phyloP scores from a whole-genome alignment of 352 stramenopile species.

The Globisporangium orthogonon region DNA sequence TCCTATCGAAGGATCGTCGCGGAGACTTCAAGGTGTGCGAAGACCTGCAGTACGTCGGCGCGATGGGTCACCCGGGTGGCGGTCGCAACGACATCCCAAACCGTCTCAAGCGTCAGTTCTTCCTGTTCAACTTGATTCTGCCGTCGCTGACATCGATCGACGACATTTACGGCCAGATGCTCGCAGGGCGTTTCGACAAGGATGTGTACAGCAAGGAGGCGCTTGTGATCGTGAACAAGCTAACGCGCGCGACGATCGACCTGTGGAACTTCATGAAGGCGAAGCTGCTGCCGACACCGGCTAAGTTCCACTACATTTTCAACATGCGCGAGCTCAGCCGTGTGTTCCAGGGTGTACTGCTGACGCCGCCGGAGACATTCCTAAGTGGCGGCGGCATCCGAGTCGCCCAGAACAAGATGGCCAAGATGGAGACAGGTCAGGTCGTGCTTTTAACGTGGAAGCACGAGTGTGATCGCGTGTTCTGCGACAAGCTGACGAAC shows the following conservation, averaged over 20 bases:
- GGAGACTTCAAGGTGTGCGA: slow-evolving; percentile 98
- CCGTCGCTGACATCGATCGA: slow-evolving; percentile 97
- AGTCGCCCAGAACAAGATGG: slow-evolving; percentile 78
- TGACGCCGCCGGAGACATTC: slow-evolving; percentile 95
- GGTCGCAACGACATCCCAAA: slow-evolving; percentile 99
- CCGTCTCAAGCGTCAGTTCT: slow-evolving; percentile 98
- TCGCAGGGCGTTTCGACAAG: slow-evolving; percentile 91
- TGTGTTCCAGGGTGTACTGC: slow-evolving; percentile 96
- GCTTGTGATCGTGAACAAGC: slow-evolving; percentile 85
- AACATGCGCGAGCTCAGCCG: slow-evolving; percentile 98
- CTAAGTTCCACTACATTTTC: slow-evolving; percentile 99
- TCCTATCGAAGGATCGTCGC: slow-evolving; percentile 97
- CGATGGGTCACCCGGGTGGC: slow-evolving; percentile 96
- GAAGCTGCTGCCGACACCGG: slow-evolving; percentile 95
- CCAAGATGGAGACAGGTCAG: slow-evolving; percentile 88
- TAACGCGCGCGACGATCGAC: slow-evolving; percentile 95
- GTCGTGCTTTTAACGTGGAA: slow-evolving; percentile 96
- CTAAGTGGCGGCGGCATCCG: slow-evolving; percentile 82
- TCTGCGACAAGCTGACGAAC: slow-evolving; percentile 97
- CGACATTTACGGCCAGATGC: slow-evolving; percentile 99
- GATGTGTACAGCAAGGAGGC: slow-evolving; percentile 84
- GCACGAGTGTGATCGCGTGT: slow-evolving; percentile 97
- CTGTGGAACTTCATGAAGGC: slow-evolving; percentile 97
- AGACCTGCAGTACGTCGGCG: slow-evolving; percentile 96
- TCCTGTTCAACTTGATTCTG: slow-evolving; percentile 97